These are phyloP conservation scores for Durotheca rogersii DNA, from an alignment of 495 filamentous ascomycete genomes.

Conservation along the genomic window DNA sequence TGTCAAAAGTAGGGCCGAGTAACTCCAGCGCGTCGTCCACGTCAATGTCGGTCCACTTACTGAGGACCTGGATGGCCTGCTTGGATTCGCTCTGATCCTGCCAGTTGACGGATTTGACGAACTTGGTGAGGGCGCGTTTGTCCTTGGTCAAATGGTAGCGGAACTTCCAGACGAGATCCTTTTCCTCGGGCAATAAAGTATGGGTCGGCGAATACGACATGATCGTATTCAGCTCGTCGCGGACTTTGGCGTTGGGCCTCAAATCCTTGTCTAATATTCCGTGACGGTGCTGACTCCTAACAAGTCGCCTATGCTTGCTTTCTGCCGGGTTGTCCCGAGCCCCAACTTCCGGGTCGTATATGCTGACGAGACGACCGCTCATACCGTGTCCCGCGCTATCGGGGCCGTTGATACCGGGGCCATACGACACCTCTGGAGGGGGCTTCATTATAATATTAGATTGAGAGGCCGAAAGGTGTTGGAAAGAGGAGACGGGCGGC, in stretches of 20 bases:
- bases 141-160: conserved; percentile 89
- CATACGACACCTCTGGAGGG: conserved; percentile 77
- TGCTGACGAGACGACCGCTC: conserved; percentile 65
- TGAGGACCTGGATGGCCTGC: conserved; percentile 84
- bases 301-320: conserved; percentile 88
- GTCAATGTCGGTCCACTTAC: conserved; percentile 96
- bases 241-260: conserved; percentile 93
- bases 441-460: conserved; percentile 71
- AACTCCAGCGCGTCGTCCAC: conserved; percentile 96
- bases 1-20: conserved; percentile 88
- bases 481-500: conserved; percentile 72
- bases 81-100: conserved; percentile 79
- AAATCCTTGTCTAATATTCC: conserved; percentile 89
- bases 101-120: conserved; percentile 97
- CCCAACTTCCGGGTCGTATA: conserved; percentile 93
- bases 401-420: conserved; percentile 73
- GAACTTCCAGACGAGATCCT: conserved; percentile 96
- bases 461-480: conserved; percentile 60
- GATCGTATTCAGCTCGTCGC: conserved; percentile 89
- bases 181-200: conserved; percentile 81
- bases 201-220: conserved; percentile 93
- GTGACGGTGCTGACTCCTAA: conserved; percentile 84
- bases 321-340: conserved; percentile 89
- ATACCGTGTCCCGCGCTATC: conserved; percentile 54
- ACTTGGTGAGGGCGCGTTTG: conserved; percentile 92